Percentiles rank a stretch among this genome's conserved stretches.
Evolutionary conservation across 2,329 filamentous ascomycete species (phyloP).

Genomic region (Colletotrichum sojae): DNA sequence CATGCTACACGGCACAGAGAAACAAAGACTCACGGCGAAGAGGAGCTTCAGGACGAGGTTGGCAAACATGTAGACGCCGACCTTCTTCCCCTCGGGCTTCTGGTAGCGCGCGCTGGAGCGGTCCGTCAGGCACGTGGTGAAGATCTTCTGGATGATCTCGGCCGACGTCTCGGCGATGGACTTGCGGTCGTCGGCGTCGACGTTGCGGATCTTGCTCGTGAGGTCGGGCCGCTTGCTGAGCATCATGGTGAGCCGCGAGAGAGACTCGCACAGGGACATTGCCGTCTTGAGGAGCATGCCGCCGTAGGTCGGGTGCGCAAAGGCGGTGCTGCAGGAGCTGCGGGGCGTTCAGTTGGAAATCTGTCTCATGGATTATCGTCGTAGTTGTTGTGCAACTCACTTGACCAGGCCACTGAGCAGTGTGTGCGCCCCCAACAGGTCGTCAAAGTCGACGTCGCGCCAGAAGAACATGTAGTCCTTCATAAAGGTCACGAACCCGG

Average conservation of each 20-base stretch:
- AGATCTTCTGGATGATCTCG: slow-evolving; percentile 90
- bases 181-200: slow-evolving; percentile 78
- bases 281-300: slow-evolving; percentile 87
- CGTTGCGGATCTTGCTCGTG: slow-evolving; percentile 74
- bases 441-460: slow-evolving; percentile 82
- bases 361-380: background rate
- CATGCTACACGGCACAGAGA: slow-evolving; percentile 2
- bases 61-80: slow-evolving; percentile 91
- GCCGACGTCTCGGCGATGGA: slow-evolving; percentile 89
- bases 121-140: slow-evolving; percentile 90
- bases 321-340: slow-evolving; percentile 86
- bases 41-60: slow-evolving; percentile 91
- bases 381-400: slow-evolving; percentile 61
- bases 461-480: slow-evolving; percentile 86
- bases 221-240: slow-evolving; percentile 86
- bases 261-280: slow-evolving; percentile 83
- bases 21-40: slow-evolving; percentile 76
- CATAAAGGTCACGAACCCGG: slow-evolving; percentile 83
- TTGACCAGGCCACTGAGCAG: slow-evolving; percentile 81
- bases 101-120: slow-evolving; percentile 76
- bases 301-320: slow-evolving; percentile 84
- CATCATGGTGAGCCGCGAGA: slow-evolving; percentile 87
- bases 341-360: background rate
- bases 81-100: slow-evolving; percentile 85
- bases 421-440: slow-evolving; percentile 82